phyloP scores from a whole-genome alignment of 805 yeast genomes.

The Lipomyces sp. region DNA sequence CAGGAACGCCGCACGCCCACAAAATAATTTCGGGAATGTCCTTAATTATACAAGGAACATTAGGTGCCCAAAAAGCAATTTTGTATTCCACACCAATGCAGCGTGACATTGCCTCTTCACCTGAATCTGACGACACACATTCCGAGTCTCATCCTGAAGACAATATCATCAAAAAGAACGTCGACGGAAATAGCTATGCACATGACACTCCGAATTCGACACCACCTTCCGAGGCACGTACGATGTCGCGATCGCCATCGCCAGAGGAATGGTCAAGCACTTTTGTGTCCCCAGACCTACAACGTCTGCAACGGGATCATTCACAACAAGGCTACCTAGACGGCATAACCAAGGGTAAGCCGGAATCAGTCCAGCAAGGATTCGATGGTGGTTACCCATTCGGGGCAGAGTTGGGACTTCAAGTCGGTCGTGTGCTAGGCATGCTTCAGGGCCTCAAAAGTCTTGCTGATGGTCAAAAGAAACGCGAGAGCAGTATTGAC shows the following conservation, averaged over 20 bases:
- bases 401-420: constrained; percentile 72
- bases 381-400: constrained; percentile 78
- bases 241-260: background rate
- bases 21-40: background rate
- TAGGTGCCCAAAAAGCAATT: background rate
- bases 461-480: background rate
- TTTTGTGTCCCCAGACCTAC: constrained; percentile 30
- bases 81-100: background rate
- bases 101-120: background rate
- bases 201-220: background rate
- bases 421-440: constrained; percentile 70
- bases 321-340: constrained; percentile 81
- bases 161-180: background rate
- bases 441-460: constrained; percentile 50
- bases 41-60: background rate
- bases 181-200: background rate
- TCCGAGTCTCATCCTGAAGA: background rate
- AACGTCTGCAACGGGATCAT: constrained; percentile 56
- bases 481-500: background rate
- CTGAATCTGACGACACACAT: background rate
- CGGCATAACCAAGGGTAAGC: constrained; percentile 74
- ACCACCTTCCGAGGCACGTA: background rate
- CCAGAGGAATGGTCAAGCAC: background rate
- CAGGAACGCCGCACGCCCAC: background rate
- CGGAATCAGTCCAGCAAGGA: constrained; percentile 71